A percentile compares a stretch with the other conserved stretches of the same genome.
phyloP scores from a whole-genome alignment of 2,329 filamentous ascomycete species.

The Dichotomopilus funicola region DNA sequence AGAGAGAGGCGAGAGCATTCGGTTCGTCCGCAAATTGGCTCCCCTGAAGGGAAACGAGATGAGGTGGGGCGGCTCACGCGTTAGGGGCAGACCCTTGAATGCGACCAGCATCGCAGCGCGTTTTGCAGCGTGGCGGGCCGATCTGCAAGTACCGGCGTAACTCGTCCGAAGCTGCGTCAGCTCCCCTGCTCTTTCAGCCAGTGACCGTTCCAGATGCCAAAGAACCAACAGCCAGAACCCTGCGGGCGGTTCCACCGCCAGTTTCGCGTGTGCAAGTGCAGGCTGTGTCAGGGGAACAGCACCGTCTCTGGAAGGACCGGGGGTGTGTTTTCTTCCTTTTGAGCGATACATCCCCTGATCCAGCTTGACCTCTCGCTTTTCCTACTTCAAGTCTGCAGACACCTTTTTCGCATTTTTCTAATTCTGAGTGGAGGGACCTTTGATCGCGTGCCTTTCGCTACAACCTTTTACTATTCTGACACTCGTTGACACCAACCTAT shows the following conservation, averaged over 20 bases:
- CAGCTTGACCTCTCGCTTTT: background rate
- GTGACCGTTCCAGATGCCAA: background rate
- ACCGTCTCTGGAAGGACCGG: background rate
- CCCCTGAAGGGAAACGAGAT: constrained; percentile 8
- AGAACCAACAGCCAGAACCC: background rate
- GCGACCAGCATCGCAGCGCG: background rate
- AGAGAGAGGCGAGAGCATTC: background rate
- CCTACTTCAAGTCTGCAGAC: background rate
- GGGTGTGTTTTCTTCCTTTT: constrained; percentile 4
- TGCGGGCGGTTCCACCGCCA: constrained; percentile 2
- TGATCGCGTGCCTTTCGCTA: constrained; percentile 7
- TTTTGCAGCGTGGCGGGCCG: background rate
- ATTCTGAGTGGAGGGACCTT: constrained; percentile 6
- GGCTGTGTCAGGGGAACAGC: background rate
- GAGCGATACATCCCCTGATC: constrained; percentile 4
- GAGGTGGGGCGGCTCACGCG: background rate
- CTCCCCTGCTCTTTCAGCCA: background rate
- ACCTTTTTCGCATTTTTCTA: constrained; percentile 7
- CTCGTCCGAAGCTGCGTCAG: background rate
- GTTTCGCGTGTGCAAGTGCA: background rate
- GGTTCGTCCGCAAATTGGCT: no score
- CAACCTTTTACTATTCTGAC: constrained; percentile 16
- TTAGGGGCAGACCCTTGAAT: background rate
- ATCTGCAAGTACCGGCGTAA: constrained; percentile 4
- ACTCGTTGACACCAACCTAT: constrained; percentile 14